phyloP scores from a whole-genome alignment of 148 eudicot species.

The Vaccinium darrowii region DNA sequence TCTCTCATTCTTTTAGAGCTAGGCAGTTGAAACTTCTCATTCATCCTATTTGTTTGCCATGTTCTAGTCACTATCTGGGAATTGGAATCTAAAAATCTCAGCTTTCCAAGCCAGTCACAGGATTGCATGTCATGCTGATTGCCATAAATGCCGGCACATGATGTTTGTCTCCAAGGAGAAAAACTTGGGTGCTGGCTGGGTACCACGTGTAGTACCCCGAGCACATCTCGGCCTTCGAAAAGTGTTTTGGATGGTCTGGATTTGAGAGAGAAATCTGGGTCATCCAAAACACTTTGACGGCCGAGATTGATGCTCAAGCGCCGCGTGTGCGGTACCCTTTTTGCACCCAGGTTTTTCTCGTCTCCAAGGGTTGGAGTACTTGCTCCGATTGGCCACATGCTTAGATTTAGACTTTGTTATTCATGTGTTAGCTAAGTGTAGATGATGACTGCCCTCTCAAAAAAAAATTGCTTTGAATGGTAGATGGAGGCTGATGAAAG shows the following conservation, averaged over 20 bases:
- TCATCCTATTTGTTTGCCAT: neutral
- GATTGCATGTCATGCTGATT: neutral
- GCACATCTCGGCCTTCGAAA: no score
- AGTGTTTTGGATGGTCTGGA: no score
- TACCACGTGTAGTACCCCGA: no score
- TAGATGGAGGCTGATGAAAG: constrained; percentile 13
- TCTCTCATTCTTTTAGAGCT: neutral
- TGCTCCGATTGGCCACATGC: neutral
- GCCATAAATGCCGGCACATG: neutral
- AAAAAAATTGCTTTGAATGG: constrained; percentile 10
- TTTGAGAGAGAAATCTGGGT: no score
- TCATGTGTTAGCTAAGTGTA: neutral
- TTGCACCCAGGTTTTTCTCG: no score
- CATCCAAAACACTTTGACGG: no score
- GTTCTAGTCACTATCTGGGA: neutral
- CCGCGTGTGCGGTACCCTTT: no score
- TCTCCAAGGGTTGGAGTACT: neutral
- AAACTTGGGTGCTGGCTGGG: no score
- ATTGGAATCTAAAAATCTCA: neutral
- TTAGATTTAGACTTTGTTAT: neutral
- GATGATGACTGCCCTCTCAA: neutral
- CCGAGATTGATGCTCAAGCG: no score
- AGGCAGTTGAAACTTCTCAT: neutral
- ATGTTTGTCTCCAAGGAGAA: neutral
- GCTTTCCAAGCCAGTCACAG: neutral